Conservation (phyloP, 1,139 yeast species). For the Scheffersomyces segobiensis region DNA sequence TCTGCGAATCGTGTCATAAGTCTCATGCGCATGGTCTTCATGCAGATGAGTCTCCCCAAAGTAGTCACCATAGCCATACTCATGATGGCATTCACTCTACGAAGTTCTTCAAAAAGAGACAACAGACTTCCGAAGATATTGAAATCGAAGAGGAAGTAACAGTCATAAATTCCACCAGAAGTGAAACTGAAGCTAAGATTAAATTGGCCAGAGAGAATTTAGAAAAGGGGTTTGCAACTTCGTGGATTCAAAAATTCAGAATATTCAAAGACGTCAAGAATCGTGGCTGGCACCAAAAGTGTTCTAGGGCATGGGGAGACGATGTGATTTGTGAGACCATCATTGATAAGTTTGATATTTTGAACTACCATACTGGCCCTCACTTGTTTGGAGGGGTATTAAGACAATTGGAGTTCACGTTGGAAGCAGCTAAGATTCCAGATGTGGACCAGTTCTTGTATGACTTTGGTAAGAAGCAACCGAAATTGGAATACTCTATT, state of each 20-base stretch:
- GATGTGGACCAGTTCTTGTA: constrained; percentile 39
- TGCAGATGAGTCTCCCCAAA: not conserved
- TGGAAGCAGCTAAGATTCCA: constrained; percentile 28
- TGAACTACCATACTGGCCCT: constrained; percentile 38
- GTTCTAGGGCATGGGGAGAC: constrained; percentile 35
- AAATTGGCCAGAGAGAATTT: constrained; percentile 36
- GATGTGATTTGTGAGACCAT: constrained; percentile 33
- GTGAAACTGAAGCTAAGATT: constrained; percentile 31
- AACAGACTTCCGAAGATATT: constrained; percentile 4
- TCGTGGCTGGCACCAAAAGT: constrained; percentile 26
- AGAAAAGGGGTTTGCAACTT: constrained; percentile 53
- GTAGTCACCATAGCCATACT: constrained; percentile 1
- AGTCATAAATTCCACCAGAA: constrained; percentile 9
- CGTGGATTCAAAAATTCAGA: constrained; percentile 61
- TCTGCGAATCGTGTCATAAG: not conserved
- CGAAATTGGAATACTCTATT: constrained; percentile 40
- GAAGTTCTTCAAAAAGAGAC: not conserved
- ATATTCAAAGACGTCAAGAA: constrained; percentile 26
- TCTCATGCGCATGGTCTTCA: not conserved
- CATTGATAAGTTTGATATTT: constrained; percentile 35
- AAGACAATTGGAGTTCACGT: constrained; percentile 29
- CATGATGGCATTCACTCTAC: not conserved
- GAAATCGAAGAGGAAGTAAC: constrained; percentile 5
- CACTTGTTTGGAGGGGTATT: constrained; percentile 34
- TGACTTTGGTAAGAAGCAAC: constrained; percentile 43